Percentiles rank a stretch among this genome's conserved stretches.
phyloP scores from a whole-genome alignment of 306 rosid genomes.

The Pyrus pyrifolia region DNA sequence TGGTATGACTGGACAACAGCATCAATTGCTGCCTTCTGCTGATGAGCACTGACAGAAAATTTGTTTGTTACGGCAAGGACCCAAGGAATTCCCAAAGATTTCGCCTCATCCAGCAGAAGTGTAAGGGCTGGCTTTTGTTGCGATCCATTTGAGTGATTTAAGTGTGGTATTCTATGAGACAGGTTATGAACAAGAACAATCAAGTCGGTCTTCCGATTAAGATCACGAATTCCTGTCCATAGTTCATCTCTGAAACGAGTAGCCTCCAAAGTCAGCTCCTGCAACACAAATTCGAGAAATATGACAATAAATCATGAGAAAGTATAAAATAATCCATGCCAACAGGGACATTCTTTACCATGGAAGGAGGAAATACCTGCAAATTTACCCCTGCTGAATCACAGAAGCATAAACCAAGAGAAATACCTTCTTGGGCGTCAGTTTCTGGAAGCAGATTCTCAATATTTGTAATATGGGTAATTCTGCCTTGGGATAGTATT shows the following conservation, averaged over 20 bases:
- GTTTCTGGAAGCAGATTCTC: slow-evolving; percentile 54
- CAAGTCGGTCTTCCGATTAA: slow-evolving; percentile 75
- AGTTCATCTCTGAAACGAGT: slow-evolving; percentile 73
- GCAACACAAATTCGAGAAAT: slow-evolving; percentile 15
- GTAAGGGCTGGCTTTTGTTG: slow-evolving; percentile 71
- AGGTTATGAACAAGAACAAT: slow-evolving; percentile 89
- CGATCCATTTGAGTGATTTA: slow-evolving; percentile 39
- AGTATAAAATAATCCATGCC: not conserved
- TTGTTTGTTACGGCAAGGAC: slow-evolving; percentile 93
- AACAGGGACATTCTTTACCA: not conserved
- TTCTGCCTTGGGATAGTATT: slow-evolving; percentile 52
- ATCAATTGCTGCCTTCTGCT: slow-evolving; percentile 69
- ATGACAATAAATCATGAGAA: not conserved
- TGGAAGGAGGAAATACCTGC: slow-evolving; percentile 48
- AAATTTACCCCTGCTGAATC: slow-evolving; percentile 76
- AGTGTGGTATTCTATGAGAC: slow-evolving; percentile 83
- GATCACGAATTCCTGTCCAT: slow-evolving; percentile 83
- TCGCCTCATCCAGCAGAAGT: slow-evolving; percentile 89
- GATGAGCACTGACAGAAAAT: slow-evolving; percentile 94
- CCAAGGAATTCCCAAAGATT: slow-evolving; percentile 93
- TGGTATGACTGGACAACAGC: slow-evolving; percentile 73
- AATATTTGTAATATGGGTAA: slow-evolving; percentile 32
- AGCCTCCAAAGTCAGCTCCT: slow-evolving; percentile 69
- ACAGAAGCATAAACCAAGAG: slow-evolving; percentile 72
- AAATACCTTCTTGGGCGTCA: slow-evolving; percentile 62